A percentile compares a stretch with the other conserved stretches of the same genome.
These are phyloP conservation scores for Solanum stenotomum DNA, from an alignment of 257 asterid species.

Conservation along the genomic window DNA sequence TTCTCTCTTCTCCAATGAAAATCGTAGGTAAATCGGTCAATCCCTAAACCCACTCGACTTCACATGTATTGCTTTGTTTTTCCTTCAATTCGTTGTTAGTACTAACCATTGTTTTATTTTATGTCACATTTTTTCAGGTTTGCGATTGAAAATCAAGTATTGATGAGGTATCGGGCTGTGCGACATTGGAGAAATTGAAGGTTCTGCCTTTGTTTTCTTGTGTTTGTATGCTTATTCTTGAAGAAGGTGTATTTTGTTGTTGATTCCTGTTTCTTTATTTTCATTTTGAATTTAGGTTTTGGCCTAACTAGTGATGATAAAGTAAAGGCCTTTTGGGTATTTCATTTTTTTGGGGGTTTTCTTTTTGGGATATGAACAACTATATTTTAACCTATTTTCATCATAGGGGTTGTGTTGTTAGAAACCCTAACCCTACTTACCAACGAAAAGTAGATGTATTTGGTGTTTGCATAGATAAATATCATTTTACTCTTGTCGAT, in stretches of 20 bases:
- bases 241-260: not conserved
- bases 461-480: not conserved
- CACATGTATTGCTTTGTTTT: no score
- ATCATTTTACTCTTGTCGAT: not conserved
- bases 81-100: no score
- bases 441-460: not conserved
- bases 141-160: no score
- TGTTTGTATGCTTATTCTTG: not conserved
- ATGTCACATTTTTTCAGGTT: no score
- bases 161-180: not conserved
- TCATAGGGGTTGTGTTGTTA: not conserved
- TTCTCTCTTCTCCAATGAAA: not conserved
- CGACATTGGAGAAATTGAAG: not conserved
- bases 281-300: no score
- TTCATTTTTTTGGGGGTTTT: not conserved
- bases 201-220: not conserved
- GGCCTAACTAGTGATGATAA: not conserved
- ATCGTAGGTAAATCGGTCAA: no score
- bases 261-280: not conserved
- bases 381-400: not conserved
- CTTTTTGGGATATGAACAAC: not conserved
- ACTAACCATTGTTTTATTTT: no score
- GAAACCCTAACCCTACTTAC: not conserved
- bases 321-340: not conserved
- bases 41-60: no score